These are phyloP conservation scores for Lasiodiplodia hormozganensis DNA, from an alignment of 2,329 filamentous ascomycete species.

Conservation along the genomic window DNA sequence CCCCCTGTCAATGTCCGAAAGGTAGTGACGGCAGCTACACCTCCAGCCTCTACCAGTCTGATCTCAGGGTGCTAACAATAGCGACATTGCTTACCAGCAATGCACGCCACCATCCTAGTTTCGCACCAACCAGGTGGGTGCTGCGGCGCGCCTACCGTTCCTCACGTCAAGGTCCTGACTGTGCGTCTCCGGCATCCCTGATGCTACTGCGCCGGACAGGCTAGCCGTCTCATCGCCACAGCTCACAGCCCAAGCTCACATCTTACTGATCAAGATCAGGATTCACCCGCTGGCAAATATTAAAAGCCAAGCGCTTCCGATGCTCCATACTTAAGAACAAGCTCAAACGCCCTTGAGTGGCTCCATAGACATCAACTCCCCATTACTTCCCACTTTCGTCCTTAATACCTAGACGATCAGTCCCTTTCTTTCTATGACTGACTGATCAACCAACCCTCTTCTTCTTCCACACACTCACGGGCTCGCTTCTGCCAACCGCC, in stretches of 20 bases:
- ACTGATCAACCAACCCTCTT: constrained; percentile 27
- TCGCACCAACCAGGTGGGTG: constrained; percentile 29
- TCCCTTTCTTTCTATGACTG: constrained; percentile 27
- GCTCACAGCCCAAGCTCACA: constrained; percentile 23
- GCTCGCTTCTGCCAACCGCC: neutral
- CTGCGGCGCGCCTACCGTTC: constrained; percentile 30
- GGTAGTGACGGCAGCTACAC: constrained; percentile 29
- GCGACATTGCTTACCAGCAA: constrained; percentile 29
- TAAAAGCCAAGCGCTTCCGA: constrained; percentile 39
- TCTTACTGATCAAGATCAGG: constrained; percentile 25
- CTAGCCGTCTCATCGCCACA: constrained; percentile 38
- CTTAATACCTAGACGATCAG: constrained; percentile 27
- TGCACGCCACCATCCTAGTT: constrained; percentile 30
- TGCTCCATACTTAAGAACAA: constrained; percentile 30
- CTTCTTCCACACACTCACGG: constrained; percentile 8
- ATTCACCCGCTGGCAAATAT: constrained; percentile 45
- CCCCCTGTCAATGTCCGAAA: constrained; percentile 31
- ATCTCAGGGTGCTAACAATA: constrained; percentile 31
- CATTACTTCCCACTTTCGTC: constrained; percentile 13
- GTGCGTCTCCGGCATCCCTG: constrained; percentile 46
- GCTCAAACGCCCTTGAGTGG: constrained; percentile 26
- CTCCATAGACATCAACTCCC: constrained; percentile 19
- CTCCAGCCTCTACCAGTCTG: constrained; percentile 30
- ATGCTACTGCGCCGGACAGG: constrained; percentile 40
- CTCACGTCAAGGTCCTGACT: constrained; percentile 51